Base-by-base conservation (phyloP, 1,139 yeast genomes). In the Yamadazyma oceani region DNA sequence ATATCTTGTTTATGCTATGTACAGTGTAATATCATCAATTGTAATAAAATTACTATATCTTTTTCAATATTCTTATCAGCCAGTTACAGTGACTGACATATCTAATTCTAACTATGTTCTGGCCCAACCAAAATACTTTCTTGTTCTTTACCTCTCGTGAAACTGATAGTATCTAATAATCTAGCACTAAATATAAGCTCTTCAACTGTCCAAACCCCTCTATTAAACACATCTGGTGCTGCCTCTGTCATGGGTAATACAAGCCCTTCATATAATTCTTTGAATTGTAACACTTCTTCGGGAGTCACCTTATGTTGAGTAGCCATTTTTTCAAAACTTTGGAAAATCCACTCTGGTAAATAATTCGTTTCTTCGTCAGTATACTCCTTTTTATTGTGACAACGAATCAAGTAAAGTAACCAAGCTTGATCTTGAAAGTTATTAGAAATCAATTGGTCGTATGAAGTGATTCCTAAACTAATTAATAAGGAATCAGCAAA, bases 121-220 rank as follows among this genome's bases (percentile, higher is more conserved):
- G 55, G 50, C 31, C 70, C 63, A 11, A 83, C 71, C 39, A 84
- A 65, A 36, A 79, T 75, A 36, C 82, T 72, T 48, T 83, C 90
- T 35, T 75, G 75, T 36, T 78, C 82, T 41, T 73, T 67, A 7
- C 77, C 77, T 50, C 88, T 68, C 2, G 69, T 72, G 63, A 81
- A 84, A 26, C 80, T 73, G 6, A 82, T 57, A 30, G 73, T 64
- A 44, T 82, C 87, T 40, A 80, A 63, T 11, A 83, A 70, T 29
- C 74, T 73, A 22, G 81, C 83, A 26, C 87, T 84, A 17, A 73
- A 58, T 13, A 82, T 75, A 45, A 84, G 66, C 42, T 70, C 74
- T 39, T 76, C 74, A 5, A 82, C 73, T 2, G 79, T 69, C 88
- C 90, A 83, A 25, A 72, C 70, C 5, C 89, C 90, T 32, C 57